Percentiles rank a stretch among this genome's conserved stretches.
Conservation (phyloP, 495 filamentous ascomycete species). For the Podospora fimiseda region DNA sequence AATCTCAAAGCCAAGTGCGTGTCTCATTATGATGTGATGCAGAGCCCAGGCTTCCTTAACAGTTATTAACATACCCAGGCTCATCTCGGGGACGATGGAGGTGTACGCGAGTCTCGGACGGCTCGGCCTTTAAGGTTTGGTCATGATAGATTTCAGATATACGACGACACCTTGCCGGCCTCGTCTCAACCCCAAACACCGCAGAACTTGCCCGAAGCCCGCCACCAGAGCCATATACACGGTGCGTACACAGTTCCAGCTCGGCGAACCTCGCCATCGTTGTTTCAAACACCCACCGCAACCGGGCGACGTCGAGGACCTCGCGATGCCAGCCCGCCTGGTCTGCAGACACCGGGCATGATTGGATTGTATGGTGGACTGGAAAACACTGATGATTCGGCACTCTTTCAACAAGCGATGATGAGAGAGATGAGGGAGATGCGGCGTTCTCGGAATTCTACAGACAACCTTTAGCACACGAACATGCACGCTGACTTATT, state of each 20-base stretch:
- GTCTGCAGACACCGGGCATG: conserved; percentile 34
- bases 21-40: neutral
- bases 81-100: neutral
- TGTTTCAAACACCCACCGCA: conserved; percentile 10
- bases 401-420: conserved; percentile 27
- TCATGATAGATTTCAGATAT: conserved; percentile 30
- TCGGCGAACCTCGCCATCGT: conserved; percentile 14
- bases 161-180: conserved; percentile 46
- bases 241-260: conserved; percentile 42
- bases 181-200: conserved; percentile 52
- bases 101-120: neutral
- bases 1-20: neutral
- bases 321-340: conserved; percentile 25
- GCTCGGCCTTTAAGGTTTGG: neutral
- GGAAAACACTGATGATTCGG: conserved; percentile 41
- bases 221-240: conserved; percentile 41
- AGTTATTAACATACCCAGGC: neutral
- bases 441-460: neutral
- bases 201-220: conserved; percentile 44
- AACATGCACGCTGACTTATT: neutral
- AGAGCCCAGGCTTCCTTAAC: neutral
- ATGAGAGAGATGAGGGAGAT: neutral
- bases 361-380: conserved; percentile 39
- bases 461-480: neutral
- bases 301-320: conserved; percentile 9